Percentiles rank a stretch among this genome's conserved stretches.
phyloP scores from a whole-genome alignment of 2,329 filamentous ascomycete species.

The Pseudogymnoascus sp. region DNA sequence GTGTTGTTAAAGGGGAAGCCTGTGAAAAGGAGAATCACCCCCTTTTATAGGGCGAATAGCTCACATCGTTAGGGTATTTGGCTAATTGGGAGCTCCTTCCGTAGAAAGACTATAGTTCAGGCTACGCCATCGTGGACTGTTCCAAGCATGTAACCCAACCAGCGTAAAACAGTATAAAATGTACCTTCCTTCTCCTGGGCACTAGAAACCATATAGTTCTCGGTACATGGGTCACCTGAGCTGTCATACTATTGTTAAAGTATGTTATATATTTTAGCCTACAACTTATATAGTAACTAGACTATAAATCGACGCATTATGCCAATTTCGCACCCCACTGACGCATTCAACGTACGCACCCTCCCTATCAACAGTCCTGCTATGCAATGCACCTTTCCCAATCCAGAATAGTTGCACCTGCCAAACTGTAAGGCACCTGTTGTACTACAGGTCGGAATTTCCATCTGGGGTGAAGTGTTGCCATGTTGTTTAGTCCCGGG shows the following conservation, averaged over 20 bases:
- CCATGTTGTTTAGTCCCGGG: neutral
- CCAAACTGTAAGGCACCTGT: neutral
- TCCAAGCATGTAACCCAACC: neutral
- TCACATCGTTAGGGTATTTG: neutral
- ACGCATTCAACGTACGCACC: neutral
- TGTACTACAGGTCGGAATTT: neutral
- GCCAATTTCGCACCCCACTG: neutral
- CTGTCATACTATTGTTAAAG: neutral
- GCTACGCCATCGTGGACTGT: neutral
- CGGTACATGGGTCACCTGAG: neutral
- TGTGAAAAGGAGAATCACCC: neutral
- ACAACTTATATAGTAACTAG: neutral
- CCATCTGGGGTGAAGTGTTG: neutral
- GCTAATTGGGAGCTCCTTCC: neutral
- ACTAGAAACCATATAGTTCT: neutral
- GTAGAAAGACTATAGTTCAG: neutral
- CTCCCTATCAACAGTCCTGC: neutral
- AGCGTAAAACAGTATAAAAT: neutral
- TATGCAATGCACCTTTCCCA: neutral
- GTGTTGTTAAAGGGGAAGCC: neutral
- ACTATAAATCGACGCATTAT: neutral
- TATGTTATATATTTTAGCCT: neutral
- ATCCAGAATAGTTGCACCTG: neutral
- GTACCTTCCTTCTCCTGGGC: neutral
- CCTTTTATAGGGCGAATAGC: neutral